These are phyloP conservation scores for Citrus trifoliata DNA, from an alignment of 345 rosid genomes.

Conservation along the genomic window DNA sequence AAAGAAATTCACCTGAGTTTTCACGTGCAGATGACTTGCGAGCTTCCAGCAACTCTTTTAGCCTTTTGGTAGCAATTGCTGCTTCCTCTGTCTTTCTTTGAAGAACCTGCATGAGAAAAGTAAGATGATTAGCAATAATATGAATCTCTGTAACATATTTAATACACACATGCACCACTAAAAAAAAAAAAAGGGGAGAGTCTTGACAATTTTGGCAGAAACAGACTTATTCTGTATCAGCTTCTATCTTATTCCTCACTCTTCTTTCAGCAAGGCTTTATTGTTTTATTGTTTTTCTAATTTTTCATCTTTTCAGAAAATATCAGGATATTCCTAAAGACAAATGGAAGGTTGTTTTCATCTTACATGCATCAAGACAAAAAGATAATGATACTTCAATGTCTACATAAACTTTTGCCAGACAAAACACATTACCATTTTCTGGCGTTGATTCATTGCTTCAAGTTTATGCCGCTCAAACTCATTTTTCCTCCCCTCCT, in stretches of 20 bases:
- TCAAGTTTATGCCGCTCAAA: conserved; percentile 75
- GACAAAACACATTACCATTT: conserved; percentile 41
- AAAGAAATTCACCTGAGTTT: conserved; percentile 26
- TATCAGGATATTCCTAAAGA: neutral
- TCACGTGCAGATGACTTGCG: conserved; percentile 59
- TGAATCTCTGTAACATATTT: neutral
- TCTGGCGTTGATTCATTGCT: conserved; percentile 71
- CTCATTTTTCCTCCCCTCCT: conserved; percentile 75
- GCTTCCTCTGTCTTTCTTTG: conserved; percentile 91
- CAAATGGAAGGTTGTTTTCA: neutral
- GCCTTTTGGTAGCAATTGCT: conserved; percentile 74
- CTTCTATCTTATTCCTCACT: neutral
- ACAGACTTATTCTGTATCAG: neutral
- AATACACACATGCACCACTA: no score
- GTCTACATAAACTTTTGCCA: neutral
- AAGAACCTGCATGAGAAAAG: conserved; percentile 53
- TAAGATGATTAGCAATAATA: neutral
- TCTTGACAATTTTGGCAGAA: neutral
- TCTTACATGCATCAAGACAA: neutral
- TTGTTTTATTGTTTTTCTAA: neutral
- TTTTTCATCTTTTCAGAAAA: neutral
- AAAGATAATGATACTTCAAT: neutral
- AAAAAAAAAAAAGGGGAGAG: neutral
- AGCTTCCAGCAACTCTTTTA: conserved; percentile 74
- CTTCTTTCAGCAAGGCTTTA: neutral